A percentile compares a stretch with the other conserved stretches of the same genome.
These are phyloP conservation scores for Plicaturopsis crispa DNA, from an alignment of 768 basidiomycete genomes.

Conservation along the genomic window DNA sequence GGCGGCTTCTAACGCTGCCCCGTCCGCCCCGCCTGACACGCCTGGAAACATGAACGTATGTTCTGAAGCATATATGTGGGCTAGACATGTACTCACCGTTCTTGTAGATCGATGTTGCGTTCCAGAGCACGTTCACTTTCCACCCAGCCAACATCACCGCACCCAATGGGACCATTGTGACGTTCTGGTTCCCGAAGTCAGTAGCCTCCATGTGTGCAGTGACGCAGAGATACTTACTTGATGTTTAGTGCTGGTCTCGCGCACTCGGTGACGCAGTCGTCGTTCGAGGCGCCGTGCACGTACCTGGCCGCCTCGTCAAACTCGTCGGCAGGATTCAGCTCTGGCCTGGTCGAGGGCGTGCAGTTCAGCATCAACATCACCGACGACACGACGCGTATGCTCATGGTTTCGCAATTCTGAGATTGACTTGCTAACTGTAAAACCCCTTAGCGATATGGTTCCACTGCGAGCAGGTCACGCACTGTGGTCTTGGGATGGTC, in stretches of 20 bases:
- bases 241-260: background rate
- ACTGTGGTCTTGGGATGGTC: conserved; percentile 49
- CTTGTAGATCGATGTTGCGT: conserved; percentile 35
- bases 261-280: conserved; percentile 26
- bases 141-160: conserved; percentile 39
- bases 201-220: conserved; percentile 4
- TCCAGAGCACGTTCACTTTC: conserved; percentile 31
- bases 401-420: background rate
- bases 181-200: conserved; percentile 46
- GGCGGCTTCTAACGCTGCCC: conserved; percentile 21
- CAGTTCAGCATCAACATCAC: conserved; percentile 43
- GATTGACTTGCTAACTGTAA: background rate
- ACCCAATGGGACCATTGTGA: conserved; percentile 39
- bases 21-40: conserved; percentile 32
- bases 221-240: background rate
- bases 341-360: conserved; percentile 30
- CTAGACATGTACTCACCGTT: conserved; percentile 1
- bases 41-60: conserved; percentile 29
- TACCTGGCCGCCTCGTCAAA: conserved; percentile 32
- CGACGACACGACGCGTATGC: conserved; percentile 38
- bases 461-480: conserved; percentile 39
- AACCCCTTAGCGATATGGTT: conserved; percentile 43
- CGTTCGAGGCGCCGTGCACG: conserved; percentile 16
- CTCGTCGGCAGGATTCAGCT: conserved; percentile 43
- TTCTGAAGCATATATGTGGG: background rate